A percentile compares a stretch with the other conserved stretches of the same genome.
Evolutionary conservation across 257 asterid species (phyloP).

Genomic region (Salvia hispanica): DNA sequence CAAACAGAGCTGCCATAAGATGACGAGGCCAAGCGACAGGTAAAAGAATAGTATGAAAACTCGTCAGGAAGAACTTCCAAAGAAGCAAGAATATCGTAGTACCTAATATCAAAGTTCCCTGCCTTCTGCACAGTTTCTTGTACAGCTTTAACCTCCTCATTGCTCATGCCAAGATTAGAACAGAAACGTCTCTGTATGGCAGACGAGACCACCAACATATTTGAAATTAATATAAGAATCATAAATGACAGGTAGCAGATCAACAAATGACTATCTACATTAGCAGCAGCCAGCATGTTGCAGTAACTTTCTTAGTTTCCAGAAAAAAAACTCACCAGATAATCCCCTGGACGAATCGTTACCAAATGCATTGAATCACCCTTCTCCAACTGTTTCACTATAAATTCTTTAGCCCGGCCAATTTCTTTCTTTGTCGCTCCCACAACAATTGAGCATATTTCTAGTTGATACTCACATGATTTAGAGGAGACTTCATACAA

Average conservation of each 20-base stretch:
- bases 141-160: slow-evolving; percentile 78
- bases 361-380: slow-evolving; percentile 91
- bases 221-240: neutral
- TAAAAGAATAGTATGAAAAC: neutral
- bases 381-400: slow-evolving; percentile 88
- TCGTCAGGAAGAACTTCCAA: neutral
- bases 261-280: neutral
- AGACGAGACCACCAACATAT: slow-evolving; percentile 23
- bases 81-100: slow-evolving; percentile 14
- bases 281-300: neutral
- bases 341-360: slow-evolving; percentile 86
- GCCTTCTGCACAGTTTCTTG: slow-evolving; percentile 88
- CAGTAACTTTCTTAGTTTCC: neutral
- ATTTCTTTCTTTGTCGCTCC: slow-evolving; percentile 94
- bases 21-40: slow-evolving; percentile 4
- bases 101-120: slow-evolving; percentile 85
- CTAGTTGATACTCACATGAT: slow-evolving; percentile 56
- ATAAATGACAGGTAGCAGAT: too few species aligned
- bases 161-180: slow-evolving; percentile 83
- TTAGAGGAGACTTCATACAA: slow-evolving; percentile 40
- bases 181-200: slow-evolving; percentile 75
- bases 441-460: slow-evolving; percentile 82
- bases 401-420: slow-evolving; percentile 88
- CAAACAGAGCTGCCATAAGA: neutral
- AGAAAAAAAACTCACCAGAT: slow-evolving; percentile 60